Evolutionary conservation across 768 basidiomycete genomes (phyloP), one percentile per base, ranked within the genome.

Genomic region (Auriculariales sp.): DNA sequence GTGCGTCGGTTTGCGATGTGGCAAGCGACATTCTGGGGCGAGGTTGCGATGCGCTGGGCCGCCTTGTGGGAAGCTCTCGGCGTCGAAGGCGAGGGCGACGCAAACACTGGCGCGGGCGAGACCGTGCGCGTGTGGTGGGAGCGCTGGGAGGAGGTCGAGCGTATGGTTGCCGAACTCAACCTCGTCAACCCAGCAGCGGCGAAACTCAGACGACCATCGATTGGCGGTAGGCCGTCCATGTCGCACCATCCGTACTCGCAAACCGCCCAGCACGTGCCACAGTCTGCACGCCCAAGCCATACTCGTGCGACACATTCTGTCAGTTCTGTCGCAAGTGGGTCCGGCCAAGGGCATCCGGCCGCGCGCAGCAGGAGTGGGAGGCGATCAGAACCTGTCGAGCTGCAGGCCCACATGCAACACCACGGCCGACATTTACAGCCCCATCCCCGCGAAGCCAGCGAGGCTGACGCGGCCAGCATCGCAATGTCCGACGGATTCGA

Each of bases 61-160:
- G 79, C 78, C n/a, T 64, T 90, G n/a, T 90, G 87, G 87, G 83
- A 88, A 52, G 83, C 81, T 59, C 64, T 84, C n/a, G 67, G 73
- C 9, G 77, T 82, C 3, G 83, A 83, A 17, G 80, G 79, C 2
- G 80, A 83, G 65, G 62, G 60, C 46, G 68, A 68, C 53, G 59
- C 60, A 56, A 80, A 80, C 53, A 78, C 73, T 0, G 80, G 78
- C 11, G 33, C 29, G 6, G 51, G 30, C 27, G 86, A 88, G 67
- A 89, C 87, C 19, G 58, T 79, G 25, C 68, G 68, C 0, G 81
- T 87, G 9, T 90, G 87, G 86, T 68, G 70, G 58, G 66, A 68
- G 32, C 67, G 87, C 14, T 89, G 78, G 77, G 67, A 60, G 11
- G 82, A 83, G 33, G 80, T 85, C 32, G 79, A 80, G 53, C 69